phyloP scores from a whole-genome alignment of 371 early-diverging fungal species.

The Funneliformis caledonium region DNA sequence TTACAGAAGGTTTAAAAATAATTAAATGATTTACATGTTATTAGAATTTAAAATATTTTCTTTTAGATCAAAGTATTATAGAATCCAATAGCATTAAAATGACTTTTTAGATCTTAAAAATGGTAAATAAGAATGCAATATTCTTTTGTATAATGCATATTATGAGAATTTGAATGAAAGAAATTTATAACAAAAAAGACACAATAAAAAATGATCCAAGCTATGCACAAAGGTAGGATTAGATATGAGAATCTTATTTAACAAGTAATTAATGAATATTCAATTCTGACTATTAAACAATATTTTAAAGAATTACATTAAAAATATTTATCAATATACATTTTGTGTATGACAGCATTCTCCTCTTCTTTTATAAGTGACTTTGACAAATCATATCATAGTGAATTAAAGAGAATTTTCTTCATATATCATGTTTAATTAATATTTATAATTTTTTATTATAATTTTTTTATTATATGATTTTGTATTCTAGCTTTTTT shows the following conservation, averaged over 20 bases:
- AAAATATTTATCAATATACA: constrained; percentile 8
- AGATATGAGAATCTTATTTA: constrained; percentile 34
- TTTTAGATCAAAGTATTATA: no score
- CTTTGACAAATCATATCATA: constrained; percentile 29
- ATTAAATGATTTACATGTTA: not conserved
- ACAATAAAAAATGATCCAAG: constrained; percentile 37
- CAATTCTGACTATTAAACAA: not conserved
- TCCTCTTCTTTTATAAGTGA: constrained; percentile 23
- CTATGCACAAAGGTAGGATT: no score
- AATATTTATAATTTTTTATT: not conserved
- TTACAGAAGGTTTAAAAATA: no score
- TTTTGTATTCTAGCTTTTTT: not conserved
- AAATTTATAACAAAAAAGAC: constrained; percentile 32
- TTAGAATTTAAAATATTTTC: constrained; percentile 35
- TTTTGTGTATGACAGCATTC: no score
- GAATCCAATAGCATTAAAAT: constrained; percentile 8
- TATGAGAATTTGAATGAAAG: constrained; percentile 32
- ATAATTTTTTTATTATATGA: not conserved
- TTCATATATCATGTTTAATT: not conserved
- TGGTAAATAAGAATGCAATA: constrained; percentile 36
- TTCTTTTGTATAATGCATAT: constrained; percentile 37
- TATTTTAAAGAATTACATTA: constrained; percentile 14
- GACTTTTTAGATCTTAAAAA: constrained; percentile 11
- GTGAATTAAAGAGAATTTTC: constrained; percentile 27
- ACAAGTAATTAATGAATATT: constrained; percentile 24